A percentile compares a stretch with the other conserved stretches of the same genome.
These are phyloP conservation scores for Phaseolus coccineus DNA, from an alignment of 331 rosid genomes.

Conservation along the genomic window DNA sequence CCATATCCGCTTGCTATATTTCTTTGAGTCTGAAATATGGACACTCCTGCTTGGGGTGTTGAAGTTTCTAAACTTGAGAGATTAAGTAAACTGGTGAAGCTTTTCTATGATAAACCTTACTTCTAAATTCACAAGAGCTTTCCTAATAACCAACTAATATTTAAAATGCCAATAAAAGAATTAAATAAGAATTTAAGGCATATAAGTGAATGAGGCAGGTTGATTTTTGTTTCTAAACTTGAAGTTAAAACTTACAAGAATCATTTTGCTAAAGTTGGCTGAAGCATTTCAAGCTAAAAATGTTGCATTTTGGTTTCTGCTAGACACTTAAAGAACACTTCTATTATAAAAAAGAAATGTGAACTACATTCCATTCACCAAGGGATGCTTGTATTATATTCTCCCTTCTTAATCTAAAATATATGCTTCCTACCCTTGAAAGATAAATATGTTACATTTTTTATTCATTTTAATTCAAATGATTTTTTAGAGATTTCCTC, in stretches of 20 bases:
- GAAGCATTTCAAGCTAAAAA: neutral
- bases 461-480: neutral
- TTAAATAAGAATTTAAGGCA: too few relatives aligned
- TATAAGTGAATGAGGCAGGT: neutral
- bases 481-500: neutral
- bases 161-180: neutral
- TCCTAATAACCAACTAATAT: neutral
- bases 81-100: neutral
- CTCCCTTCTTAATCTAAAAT: neutral
- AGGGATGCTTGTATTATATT: neutral
- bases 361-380: neutral
- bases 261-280: neutral
- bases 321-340: neutral
- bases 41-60: neutral
- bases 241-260: neutral
- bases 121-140: neutral
- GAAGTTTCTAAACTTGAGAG: neutral
- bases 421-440: neutral
- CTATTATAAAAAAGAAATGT: neutral
- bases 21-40: slow-evolving; percentile 1
- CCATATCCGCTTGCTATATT: slow-evolving; percentile 10
- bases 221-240: neutral
- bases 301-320: slow-evolving; percentile 1
- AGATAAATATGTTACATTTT: neutral
- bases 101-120: neutral